Conservation (phyloP, 2,329 filamentous ascomycete species). For the Cladosporium sp. region DNA sequence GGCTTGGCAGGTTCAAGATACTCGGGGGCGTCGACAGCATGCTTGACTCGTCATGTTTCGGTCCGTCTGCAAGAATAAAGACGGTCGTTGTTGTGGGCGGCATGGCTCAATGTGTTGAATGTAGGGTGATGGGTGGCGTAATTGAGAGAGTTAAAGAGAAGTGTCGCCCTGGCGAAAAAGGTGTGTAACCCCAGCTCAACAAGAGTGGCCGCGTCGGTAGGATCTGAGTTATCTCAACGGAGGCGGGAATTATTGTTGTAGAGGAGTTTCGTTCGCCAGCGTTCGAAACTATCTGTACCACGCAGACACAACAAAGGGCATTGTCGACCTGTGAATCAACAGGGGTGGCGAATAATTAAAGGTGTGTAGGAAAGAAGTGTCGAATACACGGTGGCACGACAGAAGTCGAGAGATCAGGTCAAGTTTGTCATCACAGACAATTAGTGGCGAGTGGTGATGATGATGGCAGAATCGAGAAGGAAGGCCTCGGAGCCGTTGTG, state of each 20-base stretch:
- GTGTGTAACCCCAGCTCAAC: background rate
- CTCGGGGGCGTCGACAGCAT: background rate
- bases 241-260: background rate
- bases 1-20: background rate
- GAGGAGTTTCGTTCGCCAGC: conserved; percentile 11
- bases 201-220: background rate
- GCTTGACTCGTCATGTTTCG: background rate
- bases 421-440: conserved; percentile 4
- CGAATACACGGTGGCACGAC: background rate
- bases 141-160: background rate
- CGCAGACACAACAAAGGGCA: conserved; percentile 12
- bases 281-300: conserved; percentile 2
- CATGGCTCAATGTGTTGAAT: background rate
- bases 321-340: background rate
- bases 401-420: background rate
- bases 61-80: background rate
- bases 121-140: background rate
- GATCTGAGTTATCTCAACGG: background rate
- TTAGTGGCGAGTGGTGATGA: conserved; percentile 4
- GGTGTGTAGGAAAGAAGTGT: background rate
- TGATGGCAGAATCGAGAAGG: background rate
- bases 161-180: background rate
- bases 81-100: background rate
- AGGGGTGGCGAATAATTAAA: background rate
- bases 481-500: background rate